Conservation (phyloP, 1,284 basidiomycete species). For the Agaricales sp. region DNA sequence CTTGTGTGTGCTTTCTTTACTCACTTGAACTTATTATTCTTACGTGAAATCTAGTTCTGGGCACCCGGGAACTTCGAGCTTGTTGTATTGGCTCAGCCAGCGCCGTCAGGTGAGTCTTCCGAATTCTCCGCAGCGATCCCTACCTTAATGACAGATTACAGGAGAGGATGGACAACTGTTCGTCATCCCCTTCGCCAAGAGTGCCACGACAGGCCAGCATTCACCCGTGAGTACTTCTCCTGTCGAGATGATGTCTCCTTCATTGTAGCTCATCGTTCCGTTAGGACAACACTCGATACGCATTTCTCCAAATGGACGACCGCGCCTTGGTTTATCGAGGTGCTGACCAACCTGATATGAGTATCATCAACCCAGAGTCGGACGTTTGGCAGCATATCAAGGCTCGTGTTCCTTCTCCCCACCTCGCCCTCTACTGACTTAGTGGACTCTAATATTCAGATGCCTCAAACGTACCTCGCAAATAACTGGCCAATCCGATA, state of each 20-base stretch:
- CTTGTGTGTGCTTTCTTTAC: constrained; percentile 34
- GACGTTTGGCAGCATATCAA: constrained; percentile 98
- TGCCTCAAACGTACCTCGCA: constrained; percentile 85
- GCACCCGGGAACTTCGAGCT: constrained; percentile 84
- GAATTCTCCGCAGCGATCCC: background rate
- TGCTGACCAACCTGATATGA: constrained; percentile 95
- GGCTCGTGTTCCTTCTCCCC: constrained; percentile 23
- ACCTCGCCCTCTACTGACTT: constrained; percentile 3
- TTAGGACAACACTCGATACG: constrained; percentile 89
- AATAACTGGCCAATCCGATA: constrained; percentile 94
- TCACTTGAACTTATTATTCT: constrained; percentile 2
- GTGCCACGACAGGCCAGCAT: constrained; percentile 86
- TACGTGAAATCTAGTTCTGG: constrained; percentile 62
- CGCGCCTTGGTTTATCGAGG: constrained; percentile 93
- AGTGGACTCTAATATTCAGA: constrained; percentile 26
- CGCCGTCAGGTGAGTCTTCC: constrained; percentile 32
- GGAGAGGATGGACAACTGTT: constrained; percentile 67
- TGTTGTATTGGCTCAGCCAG: constrained; percentile 50
- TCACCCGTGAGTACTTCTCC: constrained; percentile 53
- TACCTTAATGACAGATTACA: constrained; percentile 15
- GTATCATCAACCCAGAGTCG: constrained; percentile 96
- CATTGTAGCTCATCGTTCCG: background rate
- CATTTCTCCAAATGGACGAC: constrained; percentile 93
- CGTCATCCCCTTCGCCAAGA: constrained; percentile 88
- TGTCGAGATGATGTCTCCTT: background rate